These are phyloP conservation scores for Aspergillus thermomutatus DNA, from an alignment of 2,329 filamentous ascomycete genomes.

Conservation along the genomic window DNA sequence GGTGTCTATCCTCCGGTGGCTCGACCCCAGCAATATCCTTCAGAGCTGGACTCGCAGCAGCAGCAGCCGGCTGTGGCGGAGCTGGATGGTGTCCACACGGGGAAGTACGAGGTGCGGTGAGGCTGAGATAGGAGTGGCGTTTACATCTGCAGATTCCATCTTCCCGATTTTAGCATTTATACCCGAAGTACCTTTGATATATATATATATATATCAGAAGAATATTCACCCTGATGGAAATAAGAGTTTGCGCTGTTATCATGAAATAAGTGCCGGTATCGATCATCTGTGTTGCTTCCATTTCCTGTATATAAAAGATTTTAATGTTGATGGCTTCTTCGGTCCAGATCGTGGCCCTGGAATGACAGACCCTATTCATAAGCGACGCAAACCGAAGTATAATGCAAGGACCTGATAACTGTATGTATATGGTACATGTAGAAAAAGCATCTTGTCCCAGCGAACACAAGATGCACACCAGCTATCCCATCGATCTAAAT, in stretches of 20 bases:
- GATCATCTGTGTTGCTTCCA: neutral
- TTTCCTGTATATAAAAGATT: neutral
- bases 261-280: neutral
- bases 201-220: neutral
- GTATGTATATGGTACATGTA: neutral
- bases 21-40: neutral
- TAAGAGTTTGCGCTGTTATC: neutral
- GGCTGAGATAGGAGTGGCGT: neutral
- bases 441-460: neutral
- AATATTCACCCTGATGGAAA: neutral
- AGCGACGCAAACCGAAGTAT: neutral
- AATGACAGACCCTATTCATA: neutral
- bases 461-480: neutral
- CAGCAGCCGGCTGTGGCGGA: neutral
- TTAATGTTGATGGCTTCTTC: neutral
- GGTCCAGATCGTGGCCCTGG: neutral
- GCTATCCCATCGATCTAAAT: neutral
- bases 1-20: neutral
- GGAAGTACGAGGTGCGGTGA: neutral
- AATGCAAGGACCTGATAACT: neutral
- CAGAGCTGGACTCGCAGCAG: neutral
- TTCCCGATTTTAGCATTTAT: neutral
- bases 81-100: neutral
- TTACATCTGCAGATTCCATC: neutral
- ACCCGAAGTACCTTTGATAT: neutral